Conservation (phyloP, 805 yeast genomes). For the Candida bentonensis region DNA sequence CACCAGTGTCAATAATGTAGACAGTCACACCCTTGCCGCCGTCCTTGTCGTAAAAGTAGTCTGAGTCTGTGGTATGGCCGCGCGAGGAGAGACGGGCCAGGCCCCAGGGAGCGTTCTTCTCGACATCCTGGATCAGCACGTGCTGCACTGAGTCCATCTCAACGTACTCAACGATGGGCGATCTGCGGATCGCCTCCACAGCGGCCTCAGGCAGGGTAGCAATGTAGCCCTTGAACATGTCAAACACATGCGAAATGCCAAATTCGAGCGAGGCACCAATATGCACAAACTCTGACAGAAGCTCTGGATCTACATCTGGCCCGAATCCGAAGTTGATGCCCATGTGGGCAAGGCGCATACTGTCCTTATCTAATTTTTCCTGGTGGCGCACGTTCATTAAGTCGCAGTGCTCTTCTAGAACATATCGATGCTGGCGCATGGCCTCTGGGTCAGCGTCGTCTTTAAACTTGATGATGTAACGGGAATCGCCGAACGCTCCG, state of each 20-base stretch:
- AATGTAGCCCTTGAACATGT: constrained; percentile 65
- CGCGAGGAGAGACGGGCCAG: constrained; percentile 58
- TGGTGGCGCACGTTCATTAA: constrained; percentile 10
- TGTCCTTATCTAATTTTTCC: not conserved
- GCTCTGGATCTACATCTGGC: constrained; percentile 27
- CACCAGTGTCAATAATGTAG: constrained; percentile 51
- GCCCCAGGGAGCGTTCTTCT: constrained; percentile 65
- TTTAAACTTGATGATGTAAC: constrained; percentile 76
- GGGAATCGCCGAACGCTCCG: constrained; percentile 2
- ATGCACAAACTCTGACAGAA: constrained; percentile 10
- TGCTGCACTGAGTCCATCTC: constrained; percentile 46
- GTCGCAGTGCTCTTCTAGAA: constrained; percentile 34
- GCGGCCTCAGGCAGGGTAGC: constrained; percentile 71
- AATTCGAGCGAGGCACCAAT: constrained; percentile 3
- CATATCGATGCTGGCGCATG: constrained; percentile 49
- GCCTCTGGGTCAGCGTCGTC: constrained; percentile 39
- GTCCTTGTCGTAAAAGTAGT: constrained; percentile 43
- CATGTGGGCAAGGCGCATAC: constrained; percentile 17
- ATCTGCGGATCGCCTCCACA: constrained; percentile 56
- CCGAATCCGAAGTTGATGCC: constrained; percentile 12
- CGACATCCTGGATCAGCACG: constrained; percentile 33
- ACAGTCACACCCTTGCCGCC: constrained; percentile 29
- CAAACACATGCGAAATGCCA: constrained; percentile 25
- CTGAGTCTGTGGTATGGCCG: constrained; percentile 40
- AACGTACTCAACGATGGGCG: constrained; percentile 40